Conservation (phyloP, 805 yeast species). For the Wickerhamomyces ciferrii region DNA sequence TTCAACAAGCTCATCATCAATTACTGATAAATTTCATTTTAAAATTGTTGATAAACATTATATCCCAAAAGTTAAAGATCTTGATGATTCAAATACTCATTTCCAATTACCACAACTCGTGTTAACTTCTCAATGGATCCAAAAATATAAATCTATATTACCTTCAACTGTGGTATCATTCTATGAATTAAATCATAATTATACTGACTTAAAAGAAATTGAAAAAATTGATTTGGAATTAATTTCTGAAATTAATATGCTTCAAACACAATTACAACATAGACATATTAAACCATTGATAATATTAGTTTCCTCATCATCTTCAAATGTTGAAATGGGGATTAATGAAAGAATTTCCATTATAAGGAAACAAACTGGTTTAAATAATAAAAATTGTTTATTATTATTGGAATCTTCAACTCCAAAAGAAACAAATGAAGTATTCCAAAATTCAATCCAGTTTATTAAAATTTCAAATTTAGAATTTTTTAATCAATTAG, state of each 20-base stretch:
- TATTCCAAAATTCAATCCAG: conserved; percentile 34
- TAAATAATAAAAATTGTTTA: conserved; percentile 40
- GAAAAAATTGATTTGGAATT: conserved; percentile 26
- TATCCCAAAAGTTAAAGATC: conserved; percentile 15
- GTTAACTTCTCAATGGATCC: conserved; percentile 44
- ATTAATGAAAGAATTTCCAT: conserved; percentile 28
- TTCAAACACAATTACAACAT: conserved; percentile 25
- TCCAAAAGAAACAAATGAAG: conserved; percentile 32
- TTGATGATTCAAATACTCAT: conserved; percentile 21
- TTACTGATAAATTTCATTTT: conserved; percentile 23
- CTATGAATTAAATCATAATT: conserved; percentile 32
- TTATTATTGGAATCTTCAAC: conserved; percentile 33
- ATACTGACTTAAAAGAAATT: conserved; percentile 17
- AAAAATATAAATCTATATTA: conserved; percentile 39
- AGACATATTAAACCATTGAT: conserved; percentile 29
- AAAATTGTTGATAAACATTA: conserved; percentile 24
- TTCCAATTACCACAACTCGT: conserved; percentile 36
- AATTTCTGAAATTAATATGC: conserved; percentile 29
- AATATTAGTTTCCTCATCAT: conserved; percentile 27
- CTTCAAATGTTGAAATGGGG: conserved; percentile 25
- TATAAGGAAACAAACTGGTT: conserved; percentile 35
- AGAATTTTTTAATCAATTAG: conserved; percentile 41
- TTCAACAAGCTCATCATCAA: background rate
- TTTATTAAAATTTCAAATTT: conserved; percentile 32
- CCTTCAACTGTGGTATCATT: conserved; percentile 45